Evolutionary conservation across 2,329 filamentous ascomycete species (phyloP).

Genomic region (Pseudopyrenochaeta lycopersici): DNA sequence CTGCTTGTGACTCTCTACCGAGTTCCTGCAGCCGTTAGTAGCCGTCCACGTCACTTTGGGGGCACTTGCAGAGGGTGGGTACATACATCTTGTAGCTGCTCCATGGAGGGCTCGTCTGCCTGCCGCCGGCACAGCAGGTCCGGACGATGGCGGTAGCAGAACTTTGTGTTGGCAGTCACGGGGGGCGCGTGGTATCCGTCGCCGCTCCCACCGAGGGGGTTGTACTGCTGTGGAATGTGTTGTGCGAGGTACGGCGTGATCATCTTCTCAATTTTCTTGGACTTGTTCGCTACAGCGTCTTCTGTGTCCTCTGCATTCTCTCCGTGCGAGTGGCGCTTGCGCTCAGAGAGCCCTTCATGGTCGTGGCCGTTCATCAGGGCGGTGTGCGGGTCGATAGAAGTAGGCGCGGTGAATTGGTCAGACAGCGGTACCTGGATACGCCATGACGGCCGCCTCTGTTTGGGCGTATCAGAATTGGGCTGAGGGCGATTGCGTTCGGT

Average conservation of each 20-base stretch:
- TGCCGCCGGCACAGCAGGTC: slow-evolving; percentile 93
- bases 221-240: slow-evolving; percentile 90
- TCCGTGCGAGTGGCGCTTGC: slow-evolving; percentile 40
- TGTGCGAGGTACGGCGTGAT: slow-evolving; percentile 88
- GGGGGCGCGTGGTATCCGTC: slow-evolving; percentile 39
- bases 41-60: not conserved
- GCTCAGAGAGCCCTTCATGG: slow-evolving; percentile 43
- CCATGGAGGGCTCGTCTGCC: slow-evolving; percentile 96
- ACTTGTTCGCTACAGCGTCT: slow-evolving; percentile 41
- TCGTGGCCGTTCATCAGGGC: slow-evolving; percentile 49
- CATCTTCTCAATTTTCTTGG: slow-evolving; percentile 76
- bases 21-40: slow-evolving; percentile 69
- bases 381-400: slow-evolving; percentile 39
- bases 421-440: slow-evolving; percentile 30
- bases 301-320: slow-evolving; percentile 33
- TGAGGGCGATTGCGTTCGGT: slow-evolving; percentile 28
- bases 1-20: slow-evolving; percentile 79
- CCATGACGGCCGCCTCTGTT: slow-evolving; percentile 39
- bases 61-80: not conserved
- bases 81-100: slow-evolving; percentile 85
- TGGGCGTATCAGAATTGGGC: slow-evolving; percentile 19
- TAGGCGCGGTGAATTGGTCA: slow-evolving; percentile 16
- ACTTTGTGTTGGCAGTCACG: slow-evolving; percentile 78
- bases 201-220: slow-evolving; percentile 70
- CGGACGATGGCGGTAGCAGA: slow-evolving; percentile 93